Base-by-base conservation (phyloP, 305 asterid species). In the Stenogyne calaminthoides region DNA sequence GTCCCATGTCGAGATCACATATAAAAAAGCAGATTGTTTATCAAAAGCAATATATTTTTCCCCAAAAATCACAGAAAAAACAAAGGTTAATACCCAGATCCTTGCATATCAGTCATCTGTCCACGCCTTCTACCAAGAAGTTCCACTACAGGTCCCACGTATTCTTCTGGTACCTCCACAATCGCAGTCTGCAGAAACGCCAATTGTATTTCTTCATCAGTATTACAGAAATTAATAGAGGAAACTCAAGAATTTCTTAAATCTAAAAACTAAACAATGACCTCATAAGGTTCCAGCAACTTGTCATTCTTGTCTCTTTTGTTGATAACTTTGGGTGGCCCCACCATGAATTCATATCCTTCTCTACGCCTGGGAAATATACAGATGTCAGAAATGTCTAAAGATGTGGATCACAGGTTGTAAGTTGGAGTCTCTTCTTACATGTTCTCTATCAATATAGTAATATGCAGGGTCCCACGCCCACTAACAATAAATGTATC, bases 341-440 rank as follows among this genome's bases (percentile, higher is more conserved):
- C 99, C 78, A 92, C 99, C 99, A 95, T 95, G 95, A 92, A 92
- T 80, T 95, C 99, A 6, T 80, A 92, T 79, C 98, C 98, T 91
- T 95, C 99, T 82, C 99, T 91, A 67, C 99, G 94, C 97, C 99
- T 95, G 91, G 54, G 69, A 73, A 73, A 72, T 46, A 37, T 22
- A 59, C 37, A 10, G 40, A 70, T n/a, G 62, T 84, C 67, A 87
- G 64, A 77, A 71, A 77, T 14, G 46, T 70, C 36, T 20, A 75
- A 67, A 56, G 52, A 76, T 9, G 47, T 18, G 67, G 20, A 29
- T 5, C 8, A 44, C 11, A 10, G 69, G 62, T 51, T 55, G 57
- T 20, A 46, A 70, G 66, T 61, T 63, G 67, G 59, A 55, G 67
- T 11, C 25, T 6, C 22, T 34, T 66, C 96, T 83, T 85, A 92